Percentiles rank a stretch among this genome's conserved stretches.
These are phyloP conservation scores for Berkeleyomyces rouxiae DNA, from an alignment of 2,329 filamentous ascomycete species.

Conservation along the genomic window DNA sequence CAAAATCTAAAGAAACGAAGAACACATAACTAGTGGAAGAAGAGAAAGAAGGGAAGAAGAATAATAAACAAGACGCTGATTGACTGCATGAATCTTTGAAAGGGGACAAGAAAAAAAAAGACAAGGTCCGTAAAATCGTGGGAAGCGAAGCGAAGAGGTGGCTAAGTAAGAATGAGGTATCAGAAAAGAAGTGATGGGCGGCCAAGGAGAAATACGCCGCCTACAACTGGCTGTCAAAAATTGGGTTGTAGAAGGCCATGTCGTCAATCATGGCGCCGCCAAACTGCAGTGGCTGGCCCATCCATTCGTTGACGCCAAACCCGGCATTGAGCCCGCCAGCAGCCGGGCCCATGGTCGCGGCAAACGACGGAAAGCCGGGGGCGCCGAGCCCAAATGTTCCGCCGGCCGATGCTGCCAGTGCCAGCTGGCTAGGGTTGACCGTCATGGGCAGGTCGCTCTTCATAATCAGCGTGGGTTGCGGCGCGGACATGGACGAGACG, in stretches of 20 bases:
- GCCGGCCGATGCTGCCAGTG: not conserved
- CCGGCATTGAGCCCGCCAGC: not conserved
- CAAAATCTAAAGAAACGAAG: not conserved
- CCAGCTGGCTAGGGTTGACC: conserved; percentile 10
- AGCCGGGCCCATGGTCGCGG: not conserved
- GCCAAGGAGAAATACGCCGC: not conserved
- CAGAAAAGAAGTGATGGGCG: not conserved
- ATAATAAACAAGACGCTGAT: not conserved
- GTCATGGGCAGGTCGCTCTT: conserved; percentile 4
- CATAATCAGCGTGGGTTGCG: not conserved
- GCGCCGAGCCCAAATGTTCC: not conserved
- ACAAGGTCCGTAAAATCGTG: not conserved
- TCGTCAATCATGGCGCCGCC: not conserved
- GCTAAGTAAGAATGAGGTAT: not conserved
- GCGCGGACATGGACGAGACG: not conserved
- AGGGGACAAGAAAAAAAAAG: not conserved
- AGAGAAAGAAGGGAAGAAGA: not conserved
- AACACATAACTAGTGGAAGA: not conserved
- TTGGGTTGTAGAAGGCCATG: not conserved
- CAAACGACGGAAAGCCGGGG: not conserved
- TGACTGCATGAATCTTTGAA: not conserved
- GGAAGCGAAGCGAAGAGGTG: not conserved
- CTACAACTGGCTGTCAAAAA: not conserved
- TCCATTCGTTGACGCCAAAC: not conserved
- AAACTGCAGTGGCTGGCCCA: not conserved